A percentile compares a stretch with the other conserved stretches of the same genome.
Evolutionary conservation across 371 early-diverging fungal species (phyloP).

Genomic region (Rhizopus stolonifer): DNA sequence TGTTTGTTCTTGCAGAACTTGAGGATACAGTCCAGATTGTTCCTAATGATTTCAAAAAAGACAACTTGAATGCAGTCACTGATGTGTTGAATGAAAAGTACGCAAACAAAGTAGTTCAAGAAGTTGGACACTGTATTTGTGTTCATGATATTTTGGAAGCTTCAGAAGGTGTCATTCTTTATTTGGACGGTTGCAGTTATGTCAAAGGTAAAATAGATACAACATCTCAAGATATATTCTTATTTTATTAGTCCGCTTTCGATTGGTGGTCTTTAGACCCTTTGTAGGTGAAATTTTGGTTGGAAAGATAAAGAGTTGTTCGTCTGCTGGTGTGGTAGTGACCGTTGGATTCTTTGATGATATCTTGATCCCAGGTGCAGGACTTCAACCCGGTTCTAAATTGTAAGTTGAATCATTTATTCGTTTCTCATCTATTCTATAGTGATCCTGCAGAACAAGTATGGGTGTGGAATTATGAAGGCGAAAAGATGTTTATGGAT

Average conservation of each 20-base stretch:
- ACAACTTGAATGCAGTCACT: slow-evolving; percentile 68
- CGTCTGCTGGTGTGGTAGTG: slow-evolving; percentile 66
- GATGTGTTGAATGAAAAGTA: slow-evolving; percentile 88
- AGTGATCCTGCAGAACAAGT: slow-evolving; percentile 68
- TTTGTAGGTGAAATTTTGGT: slow-evolving; percentile 82
- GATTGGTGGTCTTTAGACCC: slow-evolving; percentile 87
- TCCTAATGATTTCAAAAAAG: slow-evolving; percentile 73
- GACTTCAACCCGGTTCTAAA: slow-evolving; percentile 57
- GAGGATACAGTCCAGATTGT: slow-evolving; percentile 80
- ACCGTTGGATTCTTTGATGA: slow-evolving; percentile 91
- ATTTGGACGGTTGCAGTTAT: slow-evolving; percentile 76
- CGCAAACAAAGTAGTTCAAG: slow-evolving; percentile 88
- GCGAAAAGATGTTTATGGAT: slow-evolving; percentile 79
- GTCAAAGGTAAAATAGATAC: slow-evolving; percentile 48
- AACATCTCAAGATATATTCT: background rate
- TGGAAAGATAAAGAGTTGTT: slow-evolving; percentile 73
- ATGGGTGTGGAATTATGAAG: slow-evolving; percentile 87
- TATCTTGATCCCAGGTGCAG: slow-evolving; percentile 71
- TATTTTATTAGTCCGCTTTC: slow-evolving; percentile 58
- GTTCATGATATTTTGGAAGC: slow-evolving; percentile 75
- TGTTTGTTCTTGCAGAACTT: slow-evolving; percentile 80
- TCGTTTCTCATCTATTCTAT: background rate
- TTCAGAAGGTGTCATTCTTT: slow-evolving; percentile 78
- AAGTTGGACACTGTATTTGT: slow-evolving; percentile 85
- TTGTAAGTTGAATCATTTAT: slow-evolving; percentile 43